Conservation (phyloP, 2,329 filamentous ascomycete species). For the Clarireedia homoeocarpa region DNA sequence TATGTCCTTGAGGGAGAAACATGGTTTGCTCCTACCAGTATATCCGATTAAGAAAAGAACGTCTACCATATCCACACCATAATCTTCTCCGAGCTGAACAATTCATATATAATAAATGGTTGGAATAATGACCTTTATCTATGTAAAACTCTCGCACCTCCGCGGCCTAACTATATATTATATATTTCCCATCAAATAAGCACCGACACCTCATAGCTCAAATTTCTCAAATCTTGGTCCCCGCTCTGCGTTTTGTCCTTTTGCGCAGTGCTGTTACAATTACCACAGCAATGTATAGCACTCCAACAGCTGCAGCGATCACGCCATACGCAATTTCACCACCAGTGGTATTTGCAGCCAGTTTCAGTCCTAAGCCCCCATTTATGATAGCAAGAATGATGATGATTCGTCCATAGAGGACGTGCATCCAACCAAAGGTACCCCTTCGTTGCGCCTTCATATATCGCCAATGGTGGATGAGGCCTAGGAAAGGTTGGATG, state of each 20-base stretch:
- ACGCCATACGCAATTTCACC: slow-evolving; percentile 49
- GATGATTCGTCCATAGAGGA: slow-evolving; percentile 53
- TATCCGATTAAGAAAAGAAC: too few relatives aligned
- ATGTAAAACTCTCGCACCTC: neutral
- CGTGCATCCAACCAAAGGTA: slow-evolving; percentile 46
- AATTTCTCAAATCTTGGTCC: neutral
- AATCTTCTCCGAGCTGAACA: too few relatives aligned
- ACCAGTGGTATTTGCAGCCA: slow-evolving; percentile 34
- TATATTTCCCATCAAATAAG: neutral
- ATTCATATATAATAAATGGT: too few relatives aligned
- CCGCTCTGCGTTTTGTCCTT: neutral
- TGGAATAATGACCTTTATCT: too few relatives aligned
- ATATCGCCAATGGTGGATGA: slow-evolving; percentile 49
- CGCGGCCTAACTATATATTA: neutral
- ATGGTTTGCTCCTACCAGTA: neutral
- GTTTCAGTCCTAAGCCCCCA: slow-evolving; percentile 51
- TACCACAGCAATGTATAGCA: slow-evolving; percentile 35
- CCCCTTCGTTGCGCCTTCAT: slow-evolving; percentile 40
- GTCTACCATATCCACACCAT: too few relatives aligned
- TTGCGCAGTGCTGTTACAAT: slow-evolving; percentile 14
- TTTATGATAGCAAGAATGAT: slow-evolving; percentile 55
- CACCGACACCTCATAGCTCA: neutral
- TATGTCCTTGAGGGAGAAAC: neutral
- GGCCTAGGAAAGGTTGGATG: slow-evolving; percentile 51
- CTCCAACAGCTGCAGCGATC: slow-evolving; percentile 41